Evolutionary conservation across 2,329 filamentous ascomycete species (phyloP).

Genomic region (Cladosporium sphaerospermum): DNA sequence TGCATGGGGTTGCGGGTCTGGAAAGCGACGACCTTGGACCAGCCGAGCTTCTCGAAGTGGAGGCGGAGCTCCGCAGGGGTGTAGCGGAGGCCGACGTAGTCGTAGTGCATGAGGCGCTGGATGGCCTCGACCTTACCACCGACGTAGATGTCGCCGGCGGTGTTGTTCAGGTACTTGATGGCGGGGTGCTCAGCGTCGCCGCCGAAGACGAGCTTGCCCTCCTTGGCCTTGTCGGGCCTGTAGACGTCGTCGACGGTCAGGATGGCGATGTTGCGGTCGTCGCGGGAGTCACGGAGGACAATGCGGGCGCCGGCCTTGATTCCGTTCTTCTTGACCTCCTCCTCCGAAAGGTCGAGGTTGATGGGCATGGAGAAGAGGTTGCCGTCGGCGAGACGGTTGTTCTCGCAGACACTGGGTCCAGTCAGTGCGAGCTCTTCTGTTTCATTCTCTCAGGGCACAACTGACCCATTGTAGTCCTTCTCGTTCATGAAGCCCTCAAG

Average conservation of each 20-base stretch:
- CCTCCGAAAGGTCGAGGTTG: conserved; percentile 75
- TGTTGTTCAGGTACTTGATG: conserved; percentile 79
- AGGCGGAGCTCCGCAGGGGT: conserved; percentile 89
- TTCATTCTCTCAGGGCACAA: background rate
- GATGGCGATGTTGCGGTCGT: conserved; percentile 93
- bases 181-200: conserved; percentile 84
- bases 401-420: conserved; percentile 67
- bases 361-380: conserved; percentile 96
- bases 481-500: conserved; percentile 98
- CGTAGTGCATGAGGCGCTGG: conserved; percentile 94
- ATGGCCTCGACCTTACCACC: conserved; percentile 95
- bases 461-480: conserved; percentile 90
- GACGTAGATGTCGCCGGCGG: conserved; percentile 80
- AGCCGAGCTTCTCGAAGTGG: conserved; percentile 99
- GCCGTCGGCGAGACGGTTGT: conserved; percentile 80
- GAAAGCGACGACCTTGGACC: conserved; percentile 96
- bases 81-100: conserved; percentile 94
- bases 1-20: conserved; percentile 99
- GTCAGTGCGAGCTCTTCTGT: conserved; percentile 2
- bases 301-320: conserved; percentile 76
- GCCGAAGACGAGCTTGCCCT: conserved; percentile 92
- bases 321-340: conserved; percentile 65
- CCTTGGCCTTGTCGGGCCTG: conserved; percentile 83
- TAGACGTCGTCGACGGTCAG: conserved; percentile 94
- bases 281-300: conserved; percentile 88